A percentile compares a stretch with the other conserved stretches of the same genome.
These are phyloP conservation scores for Phoma sp. DNA, from an alignment of 2,329 filamentous ascomycete genomes.

Conservation along the genomic window DNA sequence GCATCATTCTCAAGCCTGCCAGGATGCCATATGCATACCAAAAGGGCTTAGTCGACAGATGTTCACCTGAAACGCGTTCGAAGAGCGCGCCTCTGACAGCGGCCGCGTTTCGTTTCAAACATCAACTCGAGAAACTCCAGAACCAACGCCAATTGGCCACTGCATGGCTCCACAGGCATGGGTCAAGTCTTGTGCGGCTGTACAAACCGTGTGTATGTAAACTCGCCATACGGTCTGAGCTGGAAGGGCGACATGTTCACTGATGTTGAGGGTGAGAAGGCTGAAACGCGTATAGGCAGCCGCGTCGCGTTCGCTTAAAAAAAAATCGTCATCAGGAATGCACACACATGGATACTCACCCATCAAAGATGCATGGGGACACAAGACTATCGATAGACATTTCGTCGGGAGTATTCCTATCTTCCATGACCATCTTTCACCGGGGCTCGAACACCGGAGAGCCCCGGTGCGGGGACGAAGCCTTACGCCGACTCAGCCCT, in stretches of 20 bases:
- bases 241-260: neutral
- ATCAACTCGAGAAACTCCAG: constrained; percentile 1
- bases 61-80: constrained; percentile 16
- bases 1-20: neutral
- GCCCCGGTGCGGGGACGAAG: constrained; percentile 1
- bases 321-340: constrained; percentile 2
- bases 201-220: constrained; percentile 2
- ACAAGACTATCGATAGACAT: constrained; percentile 12
- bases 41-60: constrained; percentile 2
- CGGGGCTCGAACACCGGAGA: constrained; percentile 9
- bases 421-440: neutral
- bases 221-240: neutral
- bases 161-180: neutral
- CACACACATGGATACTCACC: neutral
- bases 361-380: neutral
- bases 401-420: neutral
- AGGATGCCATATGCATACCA: constrained; percentile 8
- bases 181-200: constrained; percentile 5
- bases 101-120: constrained; percentile 14
- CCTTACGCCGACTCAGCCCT: neutral
- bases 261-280: constrained; percentile 13
- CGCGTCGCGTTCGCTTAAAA: constrained; percentile 11
- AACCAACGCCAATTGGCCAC: neutral
- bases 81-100: constrained; percentile 9
- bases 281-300: constrained; percentile 20